Evolutionary conservation across 2,329 filamentous ascomycete species (phyloP), one percentile per base, ranked within the genome.

Genomic region (Pochonia chlamydosporia): DNA sequence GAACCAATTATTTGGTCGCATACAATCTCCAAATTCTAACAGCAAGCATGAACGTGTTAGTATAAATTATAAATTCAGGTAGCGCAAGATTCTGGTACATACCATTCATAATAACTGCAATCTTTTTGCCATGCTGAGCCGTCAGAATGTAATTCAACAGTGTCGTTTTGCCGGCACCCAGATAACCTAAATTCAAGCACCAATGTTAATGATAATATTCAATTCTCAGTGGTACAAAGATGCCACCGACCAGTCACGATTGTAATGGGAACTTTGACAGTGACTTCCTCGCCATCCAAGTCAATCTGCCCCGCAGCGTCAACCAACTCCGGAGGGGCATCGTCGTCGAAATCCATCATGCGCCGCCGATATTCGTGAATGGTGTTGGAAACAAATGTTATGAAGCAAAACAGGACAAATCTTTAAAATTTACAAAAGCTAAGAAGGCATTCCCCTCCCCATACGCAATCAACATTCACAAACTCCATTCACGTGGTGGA

Each of bases 81-180:
- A n/a, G n/a, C n/a, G n/a, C n/a, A n/a, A n/a, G n/a, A n/a, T n/a
- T 26, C 4, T 21, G 7, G 25, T 35, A 47, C 56, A 48, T 50
- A 62, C 89, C 90, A 66, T 99, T 99, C 72, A 99, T 81, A 48
- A 99, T 97, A 13, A 99, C 93, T 10, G 93, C 93, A 64, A 99
- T 93, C 61, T 90, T 96, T 75, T 97, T 97, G 65, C 92, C 92
- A 75, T 99, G 93, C 51, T 92, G 85, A 49, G 91, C 90, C 24
- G 87, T 95, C 44, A 99, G 74, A 52, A 99, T 97, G 65, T 97
- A 96, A 65, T 99, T 97, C 49, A 99, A 74, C 25, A 97, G 69
- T 0, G 92, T 97, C 0, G 92, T 97, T 68, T 99, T 99, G 16
- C 93, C 93, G 8, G 93, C 89, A 16, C 93, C 93, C 4, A 99